These are phyloP conservation scores for Dillenia suffruticosa DNA, from an alignment of 164 flowering plant species.

Conservation along the genomic window DNA sequence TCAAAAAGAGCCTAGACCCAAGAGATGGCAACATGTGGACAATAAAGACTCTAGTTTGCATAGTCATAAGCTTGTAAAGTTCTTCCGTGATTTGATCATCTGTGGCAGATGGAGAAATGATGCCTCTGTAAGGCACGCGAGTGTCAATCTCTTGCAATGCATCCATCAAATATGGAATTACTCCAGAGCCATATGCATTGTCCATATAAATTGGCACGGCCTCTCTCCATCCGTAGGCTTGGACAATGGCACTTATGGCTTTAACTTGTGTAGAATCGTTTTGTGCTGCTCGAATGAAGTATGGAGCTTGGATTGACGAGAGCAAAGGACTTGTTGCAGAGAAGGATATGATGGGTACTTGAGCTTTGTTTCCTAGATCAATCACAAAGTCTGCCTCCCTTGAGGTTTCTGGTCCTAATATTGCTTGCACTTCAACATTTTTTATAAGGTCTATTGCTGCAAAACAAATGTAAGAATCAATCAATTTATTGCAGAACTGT, in stretches of 20 bases:
- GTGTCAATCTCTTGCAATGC: conserved; percentile 22
- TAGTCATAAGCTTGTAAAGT: conserved; percentile 29
- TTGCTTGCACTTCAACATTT: conserved; percentile 24
- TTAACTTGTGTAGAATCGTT: conserved; percentile 31
- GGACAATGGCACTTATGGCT: conserved; percentile 22
- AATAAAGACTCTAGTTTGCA: conserved; percentile 34
- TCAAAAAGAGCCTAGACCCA: conserved; percentile 19
- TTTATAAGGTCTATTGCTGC: conserved; percentile 32
- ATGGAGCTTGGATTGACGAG: conserved; percentile 17
- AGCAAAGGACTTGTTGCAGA: conserved; percentile 34
- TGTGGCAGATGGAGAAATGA: conserved; percentile 19
- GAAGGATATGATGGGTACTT: conserved; percentile 39
- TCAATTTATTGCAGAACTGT: neutral
- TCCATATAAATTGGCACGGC: conserved; percentile 26
- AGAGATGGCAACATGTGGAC: conserved; percentile 26
- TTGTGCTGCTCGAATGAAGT: conserved; percentile 25
- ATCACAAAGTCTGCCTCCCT: conserved; percentile 18
- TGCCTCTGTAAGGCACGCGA: conserved; percentile 25
- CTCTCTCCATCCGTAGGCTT: conserved; percentile 30
- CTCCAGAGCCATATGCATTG: conserved; percentile 21
- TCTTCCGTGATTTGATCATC: conserved; percentile 29
- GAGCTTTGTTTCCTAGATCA: conserved; percentile 23
- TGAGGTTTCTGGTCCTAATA: conserved; percentile 28
- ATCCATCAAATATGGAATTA: conserved; percentile 22
- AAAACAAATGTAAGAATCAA: neutral